Conservation (phyloP, 345 rosid genomes). For the Hibiscus trionum region DNA sequence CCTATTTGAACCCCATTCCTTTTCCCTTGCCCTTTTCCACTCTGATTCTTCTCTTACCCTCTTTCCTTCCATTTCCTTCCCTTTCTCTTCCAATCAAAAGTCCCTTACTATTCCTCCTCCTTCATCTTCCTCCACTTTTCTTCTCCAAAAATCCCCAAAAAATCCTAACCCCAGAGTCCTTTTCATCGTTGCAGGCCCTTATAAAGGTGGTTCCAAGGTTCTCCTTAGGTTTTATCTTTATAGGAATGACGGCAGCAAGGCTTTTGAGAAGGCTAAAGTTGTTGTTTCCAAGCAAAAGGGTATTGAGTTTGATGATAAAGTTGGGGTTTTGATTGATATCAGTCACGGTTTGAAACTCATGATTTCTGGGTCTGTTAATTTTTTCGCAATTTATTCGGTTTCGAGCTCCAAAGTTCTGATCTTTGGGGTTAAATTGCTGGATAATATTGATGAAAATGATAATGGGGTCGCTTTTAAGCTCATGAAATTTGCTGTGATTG, state of each 20-base stretch:
- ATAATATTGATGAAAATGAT: slow-evolving; percentile 20
- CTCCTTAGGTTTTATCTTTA: slow-evolving; percentile 44
- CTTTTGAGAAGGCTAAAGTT: slow-evolving; percentile 42
- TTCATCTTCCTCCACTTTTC: slow-evolving; percentile 35
- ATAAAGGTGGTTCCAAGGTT: slow-evolving; percentile 48
- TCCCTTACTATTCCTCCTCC: slow-evolving; percentile 28
- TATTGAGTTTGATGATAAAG: slow-evolving; percentile 38
- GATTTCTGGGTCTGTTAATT: slow-evolving; percentile 66
- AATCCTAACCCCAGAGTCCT: slow-evolving; percentile 27
- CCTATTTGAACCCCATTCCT: slow-evolving; percentile 57
- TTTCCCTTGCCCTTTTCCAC: slow-evolving; percentile 58
- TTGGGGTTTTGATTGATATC: slow-evolving; percentile 49
- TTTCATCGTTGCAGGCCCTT: slow-evolving; percentile 49
- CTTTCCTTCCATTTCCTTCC: slow-evolving; percentile 41
- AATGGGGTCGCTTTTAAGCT: slow-evolving; percentile 40
- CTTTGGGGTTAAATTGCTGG: slow-evolving; percentile 42
- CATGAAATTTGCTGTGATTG: slow-evolving; percentile 68
- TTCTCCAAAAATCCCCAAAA: slow-evolving; percentile 29
- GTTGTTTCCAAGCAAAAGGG: slow-evolving; percentile 60
- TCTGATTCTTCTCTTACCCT: slow-evolving; percentile 60
- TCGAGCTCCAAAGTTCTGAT: slow-evolving; percentile 50
- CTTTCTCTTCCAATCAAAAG: slow-evolving; percentile 24
- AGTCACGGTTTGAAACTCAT: slow-evolving; percentile 52
- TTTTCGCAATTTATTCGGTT: slow-evolving; percentile 52
- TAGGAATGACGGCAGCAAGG: slow-evolving; percentile 17